Evolutionary conservation across 148 eudicot species (phyloP), one percentile per base, ranked within the genome.

Genomic region (Cornus florida): DNA sequence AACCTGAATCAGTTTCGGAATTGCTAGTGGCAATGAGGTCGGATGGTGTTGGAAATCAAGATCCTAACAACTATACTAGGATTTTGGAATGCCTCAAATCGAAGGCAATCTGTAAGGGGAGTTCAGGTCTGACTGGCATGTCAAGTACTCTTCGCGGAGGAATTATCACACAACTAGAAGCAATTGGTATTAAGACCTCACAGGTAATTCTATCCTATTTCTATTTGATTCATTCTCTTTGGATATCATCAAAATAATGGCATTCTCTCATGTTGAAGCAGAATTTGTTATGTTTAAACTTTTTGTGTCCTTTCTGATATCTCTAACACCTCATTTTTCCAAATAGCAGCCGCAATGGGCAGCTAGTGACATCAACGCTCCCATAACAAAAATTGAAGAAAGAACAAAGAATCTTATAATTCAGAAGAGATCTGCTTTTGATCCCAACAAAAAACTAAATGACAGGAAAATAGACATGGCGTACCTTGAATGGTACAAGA

Each of bases 401-500:
- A 82, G 65, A 59, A 23, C 22, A 7, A 13, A 32, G 65, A 57
- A 75, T 14, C 43, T 71, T 48, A 12, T 41, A 24, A 3, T 9
- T 39, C 32, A 19, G n/a, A 77, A 64, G 67, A 78, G 38, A 73
- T 69, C 74, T 57, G 43, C 11, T 17, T 65, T 73, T 57, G 73
- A 74, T 50, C 83, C 81, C 12, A 33, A 5, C 46, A 65, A 79
- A 70, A 73, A 79, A 67, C 70, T 85, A 65, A 82, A 77, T 17
- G 48, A 82, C 2, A 82, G 62, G 74, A 85, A 85, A 77, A 74
- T 77, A 24, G 20, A 67, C 23, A 82, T 85, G 88, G 46, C 72
- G 8, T 64, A 79, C 35, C 16, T 82, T 13, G 88, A 85, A 77
- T 82, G 83, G 82, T 85, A 79, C 76, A 85, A 70, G 80, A 85